Percentiles rank a stretch among this genome's conserved stretches.
phyloP scores from a whole-genome alignment of 768 basidiomycete genomes.

The Gymnopilus dilepis region DNA sequence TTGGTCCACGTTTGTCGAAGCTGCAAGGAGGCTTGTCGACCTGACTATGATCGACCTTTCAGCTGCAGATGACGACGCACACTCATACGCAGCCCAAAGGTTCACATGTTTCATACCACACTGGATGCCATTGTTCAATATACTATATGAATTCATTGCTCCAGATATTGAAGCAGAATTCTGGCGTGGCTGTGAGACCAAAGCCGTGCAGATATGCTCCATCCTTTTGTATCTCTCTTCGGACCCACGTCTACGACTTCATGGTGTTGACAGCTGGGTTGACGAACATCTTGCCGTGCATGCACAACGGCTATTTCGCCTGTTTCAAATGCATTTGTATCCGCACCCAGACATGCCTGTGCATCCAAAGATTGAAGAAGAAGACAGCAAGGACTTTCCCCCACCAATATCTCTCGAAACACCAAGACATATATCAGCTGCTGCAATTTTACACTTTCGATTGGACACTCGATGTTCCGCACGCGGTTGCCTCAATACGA shows the following conservation, averaged over 20 bases:
- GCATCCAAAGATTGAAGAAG: background rate
- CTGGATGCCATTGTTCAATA: background rate
- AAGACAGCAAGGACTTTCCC: background rate
- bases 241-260: background rate
- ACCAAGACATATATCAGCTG: background rate
- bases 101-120: background rate
- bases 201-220: slow-evolving; percentile 17
- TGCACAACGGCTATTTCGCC: slow-evolving; percentile 12
- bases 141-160: background rate
- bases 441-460: background rate
- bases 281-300: background rate
- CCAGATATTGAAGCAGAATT: no score
- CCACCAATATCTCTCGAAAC: background rate
- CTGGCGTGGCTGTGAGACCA: slow-evolving; percentile 15
- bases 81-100: background rate
- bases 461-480: slow-evolving; percentile 10
- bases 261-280: background rate
- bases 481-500: slow-evolving; percentile 8
- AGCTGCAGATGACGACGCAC: background rate
- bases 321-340: slow-evolving; percentile 20
- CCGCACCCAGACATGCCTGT: slow-evolving; percentile 16
- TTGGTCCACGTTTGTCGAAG: background rate
- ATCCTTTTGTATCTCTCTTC: slow-evolving; percentile 8
- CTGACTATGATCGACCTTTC: background rate
- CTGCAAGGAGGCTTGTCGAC: slow-evolving; percentile 1